Percentiles rank a stretch among this genome's conserved stretches.
These are phyloP conservation scores for Lactifluus pinguis DNA, from an alignment of 768 basidiomycete species.

Conservation along the genomic window DNA sequence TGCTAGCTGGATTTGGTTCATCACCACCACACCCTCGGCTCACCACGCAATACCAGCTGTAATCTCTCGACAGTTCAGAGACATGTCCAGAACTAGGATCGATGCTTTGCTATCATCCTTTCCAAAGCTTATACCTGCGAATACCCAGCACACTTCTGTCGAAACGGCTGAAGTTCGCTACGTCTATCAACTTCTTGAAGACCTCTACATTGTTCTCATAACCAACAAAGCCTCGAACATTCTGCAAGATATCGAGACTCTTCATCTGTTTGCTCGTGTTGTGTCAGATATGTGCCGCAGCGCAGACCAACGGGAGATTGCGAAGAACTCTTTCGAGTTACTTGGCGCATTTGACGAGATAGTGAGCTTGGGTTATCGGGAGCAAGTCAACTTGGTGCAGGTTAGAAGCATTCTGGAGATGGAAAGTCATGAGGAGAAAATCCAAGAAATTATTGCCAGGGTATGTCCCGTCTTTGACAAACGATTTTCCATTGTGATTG, in stretches of 20 bases:
- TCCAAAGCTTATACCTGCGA: constrained; percentile 92
- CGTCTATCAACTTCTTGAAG: constrained; percentile 93
- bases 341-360: constrained; percentile 96
- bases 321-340: constrained; percentile 86
- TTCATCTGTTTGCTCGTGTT: constrained; percentile 88
- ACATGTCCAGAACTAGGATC: constrained; percentile 85
- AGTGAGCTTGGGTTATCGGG: constrained; percentile 80
- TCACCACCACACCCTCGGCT: background rate
- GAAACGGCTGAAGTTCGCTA: constrained; percentile 93
- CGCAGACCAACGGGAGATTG: constrained; percentile 83
- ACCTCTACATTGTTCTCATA: constrained; percentile 93
- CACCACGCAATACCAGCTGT: constrained; percentile 49
- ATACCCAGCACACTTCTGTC: constrained; percentile 93
- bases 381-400: constrained; percentile 70
- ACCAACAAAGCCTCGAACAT: constrained; percentile 99
- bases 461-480: constrained; percentile 37
- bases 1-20: constrained; percentile 19
- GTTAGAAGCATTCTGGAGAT: constrained; percentile 74
- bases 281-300: constrained; percentile 86
- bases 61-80: constrained; percentile 91
- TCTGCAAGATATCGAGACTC: constrained; percentile 93
- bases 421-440: constrained; percentile 90
- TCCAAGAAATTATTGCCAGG: constrained; percentile 95
- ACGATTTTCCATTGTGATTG: background rate
- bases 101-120: constrained; percentile 95